Evolutionary conservation across 192 early-diverging fungal species (phyloP).

Genomic region (Backusella luteola): DNA sequence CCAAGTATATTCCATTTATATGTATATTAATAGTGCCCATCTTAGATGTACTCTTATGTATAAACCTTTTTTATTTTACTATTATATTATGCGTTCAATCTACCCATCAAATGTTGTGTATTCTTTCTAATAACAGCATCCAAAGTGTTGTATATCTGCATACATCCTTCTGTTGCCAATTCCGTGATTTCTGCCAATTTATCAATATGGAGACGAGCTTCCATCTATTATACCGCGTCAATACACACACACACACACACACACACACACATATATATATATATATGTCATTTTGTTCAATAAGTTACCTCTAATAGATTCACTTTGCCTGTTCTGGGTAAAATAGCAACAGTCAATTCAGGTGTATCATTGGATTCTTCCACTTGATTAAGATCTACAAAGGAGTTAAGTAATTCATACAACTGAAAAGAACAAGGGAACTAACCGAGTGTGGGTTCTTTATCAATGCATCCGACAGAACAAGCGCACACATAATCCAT

Average conservation of each 20-base stretch:
- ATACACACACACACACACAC: too few relatives aligned
- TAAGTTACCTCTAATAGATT: conserved; percentile 66
- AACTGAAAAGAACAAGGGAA: not conserved
- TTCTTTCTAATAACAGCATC: conserved; percentile 60
- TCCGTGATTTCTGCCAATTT: conserved; percentile 62
- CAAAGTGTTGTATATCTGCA: conserved; percentile 57
- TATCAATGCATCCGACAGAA: conserved; percentile 82
- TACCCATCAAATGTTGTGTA: conserved; percentile 38
- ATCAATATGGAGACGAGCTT: conserved; percentile 85
- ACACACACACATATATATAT: too few relatives aligned
- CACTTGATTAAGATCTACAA: conserved; percentile 76
- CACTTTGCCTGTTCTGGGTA: conserved; percentile 82
- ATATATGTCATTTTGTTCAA: too few relatives aligned
- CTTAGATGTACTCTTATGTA: too few relatives aligned
- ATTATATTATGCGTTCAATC: conserved; percentile 25
- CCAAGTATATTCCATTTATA: too few relatives aligned
- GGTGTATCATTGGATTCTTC: conserved; percentile 90
- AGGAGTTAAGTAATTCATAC: too few relatives aligned
- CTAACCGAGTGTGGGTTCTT: conserved; percentile 67
- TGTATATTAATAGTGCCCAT: too few relatives aligned
- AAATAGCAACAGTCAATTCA: conserved; percentile 81
- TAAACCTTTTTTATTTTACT: too few relatives aligned
- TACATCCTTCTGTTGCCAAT: conserved; percentile 72
- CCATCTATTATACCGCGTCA: conserved; percentile 55
- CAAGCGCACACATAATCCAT: conserved; percentile 84